Evolutionary conservation across 2,329 filamentous ascomycete genomes (phyloP), one percentile per base, ranked within the genome.

Genomic region (Trichothecium sympodiale): DNA sequence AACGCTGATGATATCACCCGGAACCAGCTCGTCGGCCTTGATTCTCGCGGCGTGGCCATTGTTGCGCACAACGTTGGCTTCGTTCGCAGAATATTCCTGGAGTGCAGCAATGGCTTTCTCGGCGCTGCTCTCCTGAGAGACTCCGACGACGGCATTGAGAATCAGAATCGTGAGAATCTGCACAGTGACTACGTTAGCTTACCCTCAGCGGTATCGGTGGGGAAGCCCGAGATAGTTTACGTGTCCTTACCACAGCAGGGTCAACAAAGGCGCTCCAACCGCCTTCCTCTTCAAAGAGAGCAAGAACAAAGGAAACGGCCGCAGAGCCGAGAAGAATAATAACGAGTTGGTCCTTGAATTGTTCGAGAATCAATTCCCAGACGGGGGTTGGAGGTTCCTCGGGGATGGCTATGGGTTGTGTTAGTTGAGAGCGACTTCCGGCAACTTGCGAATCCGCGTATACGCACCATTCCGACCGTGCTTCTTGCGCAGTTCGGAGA

Each of bases 301-400:
- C 91, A 42, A 98, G 69, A 17, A 88, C 77, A 55, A 98, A 96
- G 3, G 91, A 96, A 26, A 98, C 80, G 15, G 82, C 86, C 9
- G 91, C 91, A 27, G 89, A 96, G 37, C 78, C 91, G 34, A 98
- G 74, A 16, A 98, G 71, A 49, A 98, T 98, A 36, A 98, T 74
- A 47, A 98, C 91, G 33, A 98, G 77, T 61, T 98, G 91, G 57
- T 98, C 91, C 63, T 98, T 95, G 73, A 98, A 98, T 60, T 98
- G 91, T 64, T 98, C 91, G 40, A 98, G 73, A 38, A 98, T 85
- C 43, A 98, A 79, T 62, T 96, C 77, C 91, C 89, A 98, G 33
- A 98, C 59, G 28, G 91, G 91, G 23, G 91, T 98, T 3, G 91
- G 87, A 36, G 91, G 91, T 46, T 98, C 91, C 65, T 98, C 91